Percentiles rank a stretch among this genome's conserved stretches.
Evolutionary conservation across 805 yeast genomes (phyloP).

Genomic region (Barnettozyma salicaria): DNA sequence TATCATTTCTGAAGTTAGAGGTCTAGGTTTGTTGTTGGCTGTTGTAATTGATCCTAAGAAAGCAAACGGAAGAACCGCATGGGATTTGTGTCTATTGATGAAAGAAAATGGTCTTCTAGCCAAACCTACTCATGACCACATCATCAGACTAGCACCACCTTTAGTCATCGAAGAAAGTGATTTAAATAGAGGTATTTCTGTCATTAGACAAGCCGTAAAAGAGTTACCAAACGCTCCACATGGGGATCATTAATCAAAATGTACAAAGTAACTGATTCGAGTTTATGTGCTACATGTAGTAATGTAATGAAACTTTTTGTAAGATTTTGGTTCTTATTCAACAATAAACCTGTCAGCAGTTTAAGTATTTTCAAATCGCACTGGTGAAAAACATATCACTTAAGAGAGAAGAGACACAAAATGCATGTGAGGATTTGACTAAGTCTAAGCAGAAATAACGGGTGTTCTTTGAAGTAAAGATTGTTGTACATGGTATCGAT

Average conservation of each 20-base stretch:
- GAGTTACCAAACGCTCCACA: constrained; percentile 49
- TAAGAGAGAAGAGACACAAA: no score
- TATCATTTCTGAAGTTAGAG: constrained; percentile 54
- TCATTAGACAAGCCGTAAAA: constrained; percentile 56
- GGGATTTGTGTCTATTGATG: constrained; percentile 92
- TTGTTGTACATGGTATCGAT: no score
- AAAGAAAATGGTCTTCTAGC: constrained; percentile 86
- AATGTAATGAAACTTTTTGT: no score
- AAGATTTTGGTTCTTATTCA: no score
- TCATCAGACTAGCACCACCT: constrained; percentile 95
- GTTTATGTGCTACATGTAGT: no score
- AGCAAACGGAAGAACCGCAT: constrained; percentile 86
- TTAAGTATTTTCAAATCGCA: no score
- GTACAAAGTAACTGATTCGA: no score
- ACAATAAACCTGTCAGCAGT: no score
- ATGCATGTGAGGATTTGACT: no score
- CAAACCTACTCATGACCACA: constrained; percentile 94
- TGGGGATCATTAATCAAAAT: constrained; percentile 27
- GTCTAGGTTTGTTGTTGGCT: constrained; percentile 78
- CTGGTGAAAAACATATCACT: no score
- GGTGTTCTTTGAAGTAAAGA: no score
- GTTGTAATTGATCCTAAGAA: constrained; percentile 82
- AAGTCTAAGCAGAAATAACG: no score
- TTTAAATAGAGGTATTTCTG: constrained; percentile 70
- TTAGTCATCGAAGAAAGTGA: constrained; percentile 86